Evolutionary conservation across 352 stramenopile species (phyloP).

Genomic region (Pythium pyrilobum): DNA sequence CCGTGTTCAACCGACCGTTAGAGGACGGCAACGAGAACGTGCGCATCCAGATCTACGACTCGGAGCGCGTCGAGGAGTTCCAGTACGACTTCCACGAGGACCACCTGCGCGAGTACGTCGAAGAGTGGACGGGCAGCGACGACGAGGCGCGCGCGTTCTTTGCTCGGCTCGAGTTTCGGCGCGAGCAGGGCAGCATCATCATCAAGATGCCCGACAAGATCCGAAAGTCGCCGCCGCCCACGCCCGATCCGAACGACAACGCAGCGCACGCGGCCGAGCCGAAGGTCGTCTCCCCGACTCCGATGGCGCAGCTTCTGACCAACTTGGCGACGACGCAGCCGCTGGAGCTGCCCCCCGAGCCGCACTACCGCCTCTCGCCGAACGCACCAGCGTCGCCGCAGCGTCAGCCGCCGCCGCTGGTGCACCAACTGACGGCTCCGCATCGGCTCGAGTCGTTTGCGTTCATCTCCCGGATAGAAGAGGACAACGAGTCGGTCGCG

Average conservation of each 20-base stretch:
- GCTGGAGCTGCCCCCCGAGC: slow-evolving; percentile 17
- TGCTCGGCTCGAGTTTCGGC: slow-evolving; percentile 49
- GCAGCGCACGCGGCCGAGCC: not conserved
- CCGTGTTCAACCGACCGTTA: slow-evolving; percentile 56
- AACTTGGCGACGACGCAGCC: slow-evolving; percentile 12
- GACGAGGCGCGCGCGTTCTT: slow-evolving; percentile 40
- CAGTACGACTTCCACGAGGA: slow-evolving; percentile 74
- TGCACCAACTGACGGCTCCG: not conserved
- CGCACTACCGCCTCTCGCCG: slow-evolving; percentile 18
- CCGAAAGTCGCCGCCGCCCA: not conserved
- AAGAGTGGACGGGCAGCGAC: slow-evolving; percentile 30
- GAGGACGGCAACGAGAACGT: slow-evolving; percentile 73
- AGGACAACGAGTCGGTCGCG: slow-evolving; percentile 5
- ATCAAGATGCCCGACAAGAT: slow-evolving; percentile 59
- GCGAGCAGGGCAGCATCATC: slow-evolving; percentile 55
- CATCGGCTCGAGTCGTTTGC: not conserved
- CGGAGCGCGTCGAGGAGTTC: slow-evolving; percentile 67
- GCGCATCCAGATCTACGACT: slow-evolving; percentile 66
- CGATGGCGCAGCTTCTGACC: slow-evolving; percentile 15
- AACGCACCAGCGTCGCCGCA: slow-evolving; percentile 12
- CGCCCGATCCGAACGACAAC: not conserved
- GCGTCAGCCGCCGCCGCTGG: not conserved
- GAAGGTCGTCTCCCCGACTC: slow-evolving; percentile 5
- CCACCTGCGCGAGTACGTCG: slow-evolving; percentile 45
- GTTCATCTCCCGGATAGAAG: slow-evolving; percentile 10